Base-by-base conservation (phyloP, 768 basidiomycete species). In the Psilocybe sp. region DNA sequence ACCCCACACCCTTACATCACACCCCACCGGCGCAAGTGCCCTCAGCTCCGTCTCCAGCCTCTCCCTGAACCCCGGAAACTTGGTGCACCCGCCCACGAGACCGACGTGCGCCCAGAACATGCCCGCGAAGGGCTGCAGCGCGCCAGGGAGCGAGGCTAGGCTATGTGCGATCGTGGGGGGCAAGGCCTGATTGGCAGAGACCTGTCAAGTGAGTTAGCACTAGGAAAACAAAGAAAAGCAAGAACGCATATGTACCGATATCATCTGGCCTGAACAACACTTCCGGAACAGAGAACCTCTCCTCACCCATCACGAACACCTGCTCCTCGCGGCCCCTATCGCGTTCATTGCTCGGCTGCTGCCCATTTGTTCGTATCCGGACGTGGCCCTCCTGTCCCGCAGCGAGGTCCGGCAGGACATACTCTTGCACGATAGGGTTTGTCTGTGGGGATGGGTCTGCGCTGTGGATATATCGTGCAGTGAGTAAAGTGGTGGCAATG, bases 41-140 rank as follows among this genome's bases (percentile, higher is more conserved):
- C 83, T 81, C 46, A 97, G 66, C 59, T 98, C 95, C 46, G 74
- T 64, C 60, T 81, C 68, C 50, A 98, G 67, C 70, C 95, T 72
- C 45, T 76, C 68, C 16, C 78, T 76, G 58, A 98, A 87, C 5
- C 87, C 89, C 38, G 82, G 74, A 56, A 94, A 82, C 58, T 80
- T 80, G 13, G 82, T 81, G 65, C 80, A 87, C 12, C 95, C 95
- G 43, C 95, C 95, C 60, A 93, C 81, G 55, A 96, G 69, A 11
- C 89, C 89, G 53, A 98, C 93, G 65, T 98, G 92, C 32, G 84
- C 83, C 93, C 93, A 98, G 68, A 93, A 97, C 87, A 98, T 83
- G 32, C 92, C 94, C 57, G 3, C 23, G 7, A 28, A 28, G 23
- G 23, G 23, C 23, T 85, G 90, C 19, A 95, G 59, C 59, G 95